phyloP scores from a whole-genome alignment of 2,329 filamentous ascomycete genomes.

The Chrysosphaeria jannelii region DNA sequence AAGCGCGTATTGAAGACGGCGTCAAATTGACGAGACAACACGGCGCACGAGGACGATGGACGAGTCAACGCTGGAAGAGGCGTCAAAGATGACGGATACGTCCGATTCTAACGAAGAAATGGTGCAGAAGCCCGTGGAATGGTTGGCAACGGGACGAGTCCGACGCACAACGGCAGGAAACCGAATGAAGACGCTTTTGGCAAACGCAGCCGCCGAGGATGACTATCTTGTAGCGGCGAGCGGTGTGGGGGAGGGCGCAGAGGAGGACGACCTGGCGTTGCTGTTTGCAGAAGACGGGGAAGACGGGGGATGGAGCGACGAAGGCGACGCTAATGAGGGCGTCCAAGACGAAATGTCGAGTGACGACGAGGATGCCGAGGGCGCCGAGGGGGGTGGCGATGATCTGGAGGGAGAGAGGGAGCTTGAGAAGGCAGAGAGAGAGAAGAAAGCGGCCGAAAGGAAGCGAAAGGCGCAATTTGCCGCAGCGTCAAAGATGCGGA shows the following conservation, averaged over 20 bases:
- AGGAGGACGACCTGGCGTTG: conserved; percentile 36
- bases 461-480: conserved; percentile 60
- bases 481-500: conserved; percentile 9
- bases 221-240: neutral
- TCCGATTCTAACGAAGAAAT: too few relatives aligned
- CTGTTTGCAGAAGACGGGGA: conserved; percentile 48
- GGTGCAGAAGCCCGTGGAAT: conserved; percentile 21
- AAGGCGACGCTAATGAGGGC: conserved; percentile 57
- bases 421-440: conserved; percentile 45
- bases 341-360: conserved; percentile 48
- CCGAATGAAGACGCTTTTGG: conserved; percentile 48
- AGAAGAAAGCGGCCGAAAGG: conserved; percentile 31
- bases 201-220: conserved; percentile 28
- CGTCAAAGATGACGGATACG: too few relatives aligned
- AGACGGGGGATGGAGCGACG: conserved; percentile 31
- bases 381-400: conserved; percentile 19
- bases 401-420: conserved; percentile 72
- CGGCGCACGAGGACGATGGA: too few relatives aligned
- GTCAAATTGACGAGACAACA: too few relatives aligned
- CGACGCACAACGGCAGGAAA: conserved; percentile 63
- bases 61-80: too few relatives aligned
- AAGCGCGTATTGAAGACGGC: too few relatives aligned
- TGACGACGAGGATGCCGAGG: conserved; percentile 51
- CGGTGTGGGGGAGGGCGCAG: conserved; percentile 3
- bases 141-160: conserved; percentile 41